These are phyloP conservation scores for Globisporangium paddicum DNA, from an alignment of 352 stramenopile species.

Conservation along the genomic window DNA sequence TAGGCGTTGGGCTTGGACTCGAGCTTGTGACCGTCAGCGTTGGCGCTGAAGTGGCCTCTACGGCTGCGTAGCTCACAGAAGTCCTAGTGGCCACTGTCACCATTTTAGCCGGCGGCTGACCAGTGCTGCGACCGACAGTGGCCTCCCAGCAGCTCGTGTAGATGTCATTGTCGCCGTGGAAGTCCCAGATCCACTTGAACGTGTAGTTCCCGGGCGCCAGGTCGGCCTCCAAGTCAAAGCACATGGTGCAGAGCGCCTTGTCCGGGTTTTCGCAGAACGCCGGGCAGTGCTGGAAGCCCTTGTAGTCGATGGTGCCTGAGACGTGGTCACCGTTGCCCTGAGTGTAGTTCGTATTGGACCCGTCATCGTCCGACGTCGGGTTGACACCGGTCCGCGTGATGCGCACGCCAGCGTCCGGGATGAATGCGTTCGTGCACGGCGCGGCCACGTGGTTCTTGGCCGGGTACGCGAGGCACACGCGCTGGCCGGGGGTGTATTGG, in stretches of 20 bases:
- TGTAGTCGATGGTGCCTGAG: conserved; percentile 30
- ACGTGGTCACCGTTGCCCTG: conserved; percentile 23
- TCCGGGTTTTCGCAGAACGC: conserved; percentile 32
- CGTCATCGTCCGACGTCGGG: conserved; percentile 12
- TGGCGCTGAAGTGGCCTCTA: background rate
- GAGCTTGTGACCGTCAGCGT: background rate
- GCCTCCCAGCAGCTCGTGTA: conserved; percentile 35
- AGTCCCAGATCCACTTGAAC: conserved; percentile 32
- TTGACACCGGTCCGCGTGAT: conserved; percentile 20
- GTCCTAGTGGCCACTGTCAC: background rate
- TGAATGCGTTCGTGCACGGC: conserved; percentile 24
- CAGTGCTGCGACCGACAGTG: no score
- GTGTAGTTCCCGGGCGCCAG: conserved; percentile 30
- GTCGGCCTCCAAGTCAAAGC: conserved; percentile 33
- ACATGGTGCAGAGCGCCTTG: conserved; percentile 33
- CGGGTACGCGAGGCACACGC: conserved; percentile 34
- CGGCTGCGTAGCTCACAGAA: background rate
- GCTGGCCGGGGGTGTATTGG: conserved; percentile 28
- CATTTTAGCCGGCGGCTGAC: no score
- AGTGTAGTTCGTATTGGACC: conserved; percentile 13
- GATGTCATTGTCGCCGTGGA: conserved; percentile 24
- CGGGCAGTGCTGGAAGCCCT: conserved; percentile 36
- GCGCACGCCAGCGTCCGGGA: conserved; percentile 22
- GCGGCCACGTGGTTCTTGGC: conserved; percentile 36
- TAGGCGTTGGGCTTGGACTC: background rate